These are phyloP conservation scores for Picea mariana DNA, from an alignment of 83 land plant genomes.

Conservation along the genomic window DNA sequence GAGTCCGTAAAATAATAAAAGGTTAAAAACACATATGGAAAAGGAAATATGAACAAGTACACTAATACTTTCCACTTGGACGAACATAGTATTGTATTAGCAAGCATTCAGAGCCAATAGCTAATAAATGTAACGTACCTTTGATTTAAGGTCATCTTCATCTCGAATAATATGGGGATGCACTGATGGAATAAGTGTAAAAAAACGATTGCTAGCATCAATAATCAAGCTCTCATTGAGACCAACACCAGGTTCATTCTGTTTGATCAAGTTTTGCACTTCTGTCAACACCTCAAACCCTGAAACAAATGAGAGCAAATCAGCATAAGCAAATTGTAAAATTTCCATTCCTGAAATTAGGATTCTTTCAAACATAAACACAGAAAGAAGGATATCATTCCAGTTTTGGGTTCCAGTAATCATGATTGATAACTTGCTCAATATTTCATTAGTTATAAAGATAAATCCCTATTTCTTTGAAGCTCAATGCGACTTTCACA, in stretches of 20 bases:
- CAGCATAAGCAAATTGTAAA: not conserved
- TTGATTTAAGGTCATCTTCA: constrained; percentile 71
- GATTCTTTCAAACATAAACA: not conserved
- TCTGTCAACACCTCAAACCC: constrained; percentile 89
- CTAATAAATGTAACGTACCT: constrained; percentile 39
- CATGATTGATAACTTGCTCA: too few relatives aligned
- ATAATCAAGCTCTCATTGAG: constrained; percentile 62
- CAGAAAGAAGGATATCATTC: not conserved
- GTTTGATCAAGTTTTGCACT: constrained; percentile 68
- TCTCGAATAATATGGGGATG: constrained; percentile 83
- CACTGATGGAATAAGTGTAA: constrained; percentile 91
- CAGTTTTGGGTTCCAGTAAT: too few relatives aligned
- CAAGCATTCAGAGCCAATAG: not conserved
- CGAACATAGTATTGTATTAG: not conserved
- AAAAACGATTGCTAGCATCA: constrained; percentile 96
- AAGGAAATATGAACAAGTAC: too few relatives aligned
- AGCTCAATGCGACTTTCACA: too few relatives aligned
- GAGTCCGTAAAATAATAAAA: too few relatives aligned
- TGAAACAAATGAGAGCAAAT: constrained; percentile 22
- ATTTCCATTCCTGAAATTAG: not conserved
- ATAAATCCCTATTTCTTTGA: too few relatives aligned
- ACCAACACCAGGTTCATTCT: constrained; percentile 25
- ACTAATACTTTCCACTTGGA: not conserved
- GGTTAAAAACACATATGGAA: too few relatives aligned
- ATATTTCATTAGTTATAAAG: too few relatives aligned